Evolutionary conservation across 208 protist genomes (phyloP).

Genomic region (Wallacemonas sp.): DNA sequence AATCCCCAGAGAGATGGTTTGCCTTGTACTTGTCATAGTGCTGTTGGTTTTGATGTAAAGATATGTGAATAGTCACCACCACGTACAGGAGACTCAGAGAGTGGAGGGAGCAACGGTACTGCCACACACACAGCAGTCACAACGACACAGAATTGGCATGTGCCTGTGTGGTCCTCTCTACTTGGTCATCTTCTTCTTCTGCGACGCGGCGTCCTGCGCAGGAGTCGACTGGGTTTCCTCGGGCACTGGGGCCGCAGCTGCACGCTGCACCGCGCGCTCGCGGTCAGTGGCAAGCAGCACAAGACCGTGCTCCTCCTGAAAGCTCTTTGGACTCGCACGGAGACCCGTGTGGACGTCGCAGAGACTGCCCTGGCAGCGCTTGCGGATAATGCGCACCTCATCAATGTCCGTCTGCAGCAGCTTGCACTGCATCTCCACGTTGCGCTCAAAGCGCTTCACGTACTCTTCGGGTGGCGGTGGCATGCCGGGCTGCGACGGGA

Average conservation of each 20-base stretch:
- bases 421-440: conserved; percentile 53
- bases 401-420: conserved; percentile 70
- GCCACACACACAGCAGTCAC: too few species aligned
- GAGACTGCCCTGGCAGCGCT: conserved; percentile 31
- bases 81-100: too few species aligned
- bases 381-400: conserved; percentile 59
- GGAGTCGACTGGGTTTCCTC: too few species aligned
- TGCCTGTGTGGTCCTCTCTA: background rate
- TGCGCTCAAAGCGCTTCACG: conserved; percentile 57
- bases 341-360: conserved; percentile 69
- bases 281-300: conserved; percentile 51
- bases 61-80: too few species aligned
- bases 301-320: conserved; percentile 38
- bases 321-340: conserved; percentile 44
- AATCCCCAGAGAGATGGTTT: too few species aligned
- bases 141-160: background rate
- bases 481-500: conserved; percentile 72
- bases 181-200: background rate
- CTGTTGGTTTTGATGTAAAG: too few species aligned
- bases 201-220: too few species aligned
- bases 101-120: too few species aligned
- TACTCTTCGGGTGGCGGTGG: conserved; percentile 66
- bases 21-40: too few species aligned
- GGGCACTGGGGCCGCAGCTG: background rate
- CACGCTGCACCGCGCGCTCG: conserved; percentile 26